These are phyloP conservation scores for Coemansia sp. DNA, from an alignment of 192 early-diverging fungal genomes.

Conservation along the genomic window DNA sequence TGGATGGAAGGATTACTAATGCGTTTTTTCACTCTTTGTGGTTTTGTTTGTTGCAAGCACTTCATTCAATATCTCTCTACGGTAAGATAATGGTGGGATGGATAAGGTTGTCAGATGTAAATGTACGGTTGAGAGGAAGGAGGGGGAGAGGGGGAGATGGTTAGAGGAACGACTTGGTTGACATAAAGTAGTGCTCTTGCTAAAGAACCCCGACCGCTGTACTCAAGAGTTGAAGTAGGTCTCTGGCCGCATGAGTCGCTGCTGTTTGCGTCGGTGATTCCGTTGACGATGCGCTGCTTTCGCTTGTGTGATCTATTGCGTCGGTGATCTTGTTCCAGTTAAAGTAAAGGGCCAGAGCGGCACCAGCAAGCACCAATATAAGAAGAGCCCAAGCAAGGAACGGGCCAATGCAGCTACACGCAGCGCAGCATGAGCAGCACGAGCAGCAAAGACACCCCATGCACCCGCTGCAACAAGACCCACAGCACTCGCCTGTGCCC, in stretches of 20 bases:
- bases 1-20: slow-evolving; percentile 84
- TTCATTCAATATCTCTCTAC: background rate
- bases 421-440: slow-evolving; percentile 26
- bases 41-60: background rate
- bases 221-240: background rate
- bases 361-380: slow-evolving; percentile 33
- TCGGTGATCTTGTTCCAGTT: slow-evolving; percentile 49
- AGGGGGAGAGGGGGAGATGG: too few species aligned
- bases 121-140: background rate
- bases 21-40: too few species aligned
- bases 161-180: background rate
- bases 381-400: slow-evolving; percentile 32
- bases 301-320: slow-evolving; percentile 13
- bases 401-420: slow-evolving; percentile 38
- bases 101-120: background rate
- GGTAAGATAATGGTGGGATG: background rate
- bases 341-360: slow-evolving; percentile 52
- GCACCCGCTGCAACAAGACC: slow-evolving; percentile 43
- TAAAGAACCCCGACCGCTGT: background rate
- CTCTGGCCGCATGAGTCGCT: slow-evolving; percentile 10
- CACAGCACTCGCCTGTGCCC: slow-evolving; percentile 54
- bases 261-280: slow-evolving; percentile 2
- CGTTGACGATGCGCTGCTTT: background rate
- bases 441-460: slow-evolving; percentile 43
- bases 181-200: background rate